A percentile compares a stretch with the other conserved stretches of the same genome.
Conservation (phyloP, 805 yeast genomes). For the Candida hungchunana region DNA sequence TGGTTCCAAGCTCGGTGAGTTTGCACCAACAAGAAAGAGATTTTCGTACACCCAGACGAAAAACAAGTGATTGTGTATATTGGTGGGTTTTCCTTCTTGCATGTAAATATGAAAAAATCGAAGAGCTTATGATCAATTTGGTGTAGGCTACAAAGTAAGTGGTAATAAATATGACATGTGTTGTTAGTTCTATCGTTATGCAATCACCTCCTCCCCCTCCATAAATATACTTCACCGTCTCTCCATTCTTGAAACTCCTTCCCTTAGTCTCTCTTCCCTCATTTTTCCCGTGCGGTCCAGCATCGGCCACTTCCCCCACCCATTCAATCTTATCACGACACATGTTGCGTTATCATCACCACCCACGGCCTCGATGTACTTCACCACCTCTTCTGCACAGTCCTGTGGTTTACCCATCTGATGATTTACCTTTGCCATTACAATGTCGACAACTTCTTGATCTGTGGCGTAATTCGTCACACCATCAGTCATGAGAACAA, state of each 20-base stretch:
- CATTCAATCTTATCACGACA: constrained; percentile 67
- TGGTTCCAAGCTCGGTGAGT: constrained; percentile 92
- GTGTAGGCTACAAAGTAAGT: no score
- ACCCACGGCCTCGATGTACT: constrained; percentile 79
- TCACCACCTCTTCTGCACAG: constrained; percentile 81
- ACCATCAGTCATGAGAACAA: constrained; percentile 85
- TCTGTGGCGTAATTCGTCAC: constrained; percentile 76
- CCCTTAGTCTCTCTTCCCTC: constrained; percentile 66
- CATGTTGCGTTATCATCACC: constrained; percentile 98
- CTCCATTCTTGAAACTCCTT: constrained; percentile 29
- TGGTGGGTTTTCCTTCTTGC: constrained; percentile 1
- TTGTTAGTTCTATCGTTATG: no score
- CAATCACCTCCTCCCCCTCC: no score
- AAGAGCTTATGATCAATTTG: no score
- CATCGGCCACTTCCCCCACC: constrained; percentile 95
- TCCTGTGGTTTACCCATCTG: constrained; percentile 55
- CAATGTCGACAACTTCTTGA: constrained; percentile 87
- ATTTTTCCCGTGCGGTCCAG: constrained; percentile 77
- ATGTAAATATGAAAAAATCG: neutral
- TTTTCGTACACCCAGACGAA: constrained; percentile 78
- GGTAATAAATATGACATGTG: neutral
- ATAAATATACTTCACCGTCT: constrained; percentile 12
- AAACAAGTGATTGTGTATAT: constrained; percentile 34
- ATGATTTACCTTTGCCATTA: constrained; percentile 67
- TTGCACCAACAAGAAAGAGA: constrained; percentile 89